Evolutionary conservation across 805 yeast genomes (phyloP), one percentile per base, ranked within the genome.

Genomic region (Saccharomycopsis schoenii): DNA sequence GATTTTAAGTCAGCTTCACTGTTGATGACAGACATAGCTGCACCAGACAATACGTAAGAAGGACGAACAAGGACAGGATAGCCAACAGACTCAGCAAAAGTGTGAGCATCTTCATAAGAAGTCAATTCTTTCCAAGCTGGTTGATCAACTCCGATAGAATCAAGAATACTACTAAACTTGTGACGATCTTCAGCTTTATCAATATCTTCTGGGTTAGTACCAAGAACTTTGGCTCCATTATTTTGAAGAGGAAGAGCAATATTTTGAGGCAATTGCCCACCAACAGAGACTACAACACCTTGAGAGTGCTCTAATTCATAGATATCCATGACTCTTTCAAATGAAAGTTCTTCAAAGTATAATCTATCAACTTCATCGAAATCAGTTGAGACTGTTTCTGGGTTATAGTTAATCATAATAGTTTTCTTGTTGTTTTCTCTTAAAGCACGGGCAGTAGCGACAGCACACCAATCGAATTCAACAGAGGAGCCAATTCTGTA

Each of bases 381-480:
- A 77, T 93, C 99, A 60, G 99, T 93, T 11, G 97, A 90, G 52
- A 93, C 99, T 29, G 99, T 93, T 77, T 93, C 99, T 64, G 99
- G 99, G 79, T 93, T 93, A 77, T 93, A 93, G 80, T 93, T 93
- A 71, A 93, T 83, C 99, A 93, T 93, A 67, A 93, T 85, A 39
- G 99, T 93, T 76, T 86, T 89, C 73, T 85, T 86, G 66, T 96
- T 96, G 60, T 83, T 79, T 59, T 83, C 87, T 74, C 99, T 85
- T 69, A 93, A 83, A 54, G 97, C 91, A 73, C 97, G 85, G 61
- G 96, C 97, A 62, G 99, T 88, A 66, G 94, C 83, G 65, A 93
- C 99, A 60, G 98, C 99, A 81, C 99, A 93, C 99, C 99, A 93
- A 75, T 93, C 99, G 70, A 93, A 93, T 77, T 94, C 99, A 60